Evolutionary conservation across 2,329 filamentous ascomycete genomes (phyloP), one percentile per base, ranked within the genome.

Genomic region (Colletotrichum spinosum): DNA sequence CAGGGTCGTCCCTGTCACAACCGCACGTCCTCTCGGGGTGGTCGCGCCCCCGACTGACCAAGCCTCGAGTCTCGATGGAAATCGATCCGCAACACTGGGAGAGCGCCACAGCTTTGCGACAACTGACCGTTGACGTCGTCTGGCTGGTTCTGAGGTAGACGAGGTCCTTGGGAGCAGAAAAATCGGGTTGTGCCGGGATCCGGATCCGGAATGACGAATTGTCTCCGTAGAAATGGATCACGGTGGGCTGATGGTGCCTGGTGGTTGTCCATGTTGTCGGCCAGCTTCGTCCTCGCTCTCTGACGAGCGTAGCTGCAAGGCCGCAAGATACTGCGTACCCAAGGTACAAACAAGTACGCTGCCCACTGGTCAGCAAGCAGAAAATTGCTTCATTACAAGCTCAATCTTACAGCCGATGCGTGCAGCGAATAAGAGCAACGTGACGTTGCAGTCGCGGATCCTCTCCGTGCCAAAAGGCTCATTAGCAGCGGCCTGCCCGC

Each of bases 371-470:
- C 35, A 37, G 15, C 41, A 45, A 33, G 35, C 33, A 52, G 57
- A 62, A 62, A 41, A 55, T 65, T 62, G 58, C 62, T 62, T 65
- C 62, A 65, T 65, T 65, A 56, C 52, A 41, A 37, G 58, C 53
- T 62, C 62, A 65, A 65, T 65, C 46, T 62, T 42, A 60, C 51
- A 56, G 52, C 34, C 57, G 62, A 55, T 45, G 46, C 39, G 38
- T 49, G 35, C 52, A 51, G 58, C 57, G 39, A 65, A 65, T 65
- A 35, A 62, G 58, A 42, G 57, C 53, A 25, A 33, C 52, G 52
- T 42, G 58, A 62, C 58, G 58, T 62, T 65, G 48, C 62, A 65
- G 62, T 53, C 62, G 62, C 52, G 58, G 58, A 62, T 65, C 58
- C 58, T 57, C 61, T 55, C 62, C 57, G 52, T 57, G 54, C 46